Base-by-base conservation (phyloP, 1,284 basidiomycete species). In the Apiotrichum veenhuisii region DNA sequence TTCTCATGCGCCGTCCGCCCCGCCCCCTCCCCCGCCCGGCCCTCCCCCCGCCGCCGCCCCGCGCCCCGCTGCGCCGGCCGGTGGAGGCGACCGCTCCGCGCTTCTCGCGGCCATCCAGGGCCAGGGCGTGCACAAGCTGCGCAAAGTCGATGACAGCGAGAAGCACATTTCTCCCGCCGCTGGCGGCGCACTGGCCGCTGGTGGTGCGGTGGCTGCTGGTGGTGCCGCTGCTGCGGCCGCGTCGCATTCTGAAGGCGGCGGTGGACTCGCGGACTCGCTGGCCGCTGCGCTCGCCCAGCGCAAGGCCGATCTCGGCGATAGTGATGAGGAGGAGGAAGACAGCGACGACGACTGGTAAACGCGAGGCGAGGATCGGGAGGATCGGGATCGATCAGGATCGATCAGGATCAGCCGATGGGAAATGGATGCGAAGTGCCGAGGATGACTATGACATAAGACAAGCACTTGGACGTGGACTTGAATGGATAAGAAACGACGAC, bases 281-380 rank as follows among this genome's bases (percentile, higher is more conserved):
- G 86, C 86, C 7, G 82, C 83, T 15, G 87, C 87, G 8, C 74
- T 88, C 55, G 81, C 80, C 54, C 85, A 88, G 70, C 80, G 93
- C 66, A 97, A 92, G 75, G 91, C 89, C 74, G 88, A 91, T 69
- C 81, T 97, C 73, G 92, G 89, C 5, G 91, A 92, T 64, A 89
- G 78, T 64, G 91, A 93, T 65, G 91, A 92, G 2, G 91, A 96
- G 41, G 48, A 50, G 10, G 91, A 93, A 14, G 89, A 89, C 8
- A 89, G 89, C 37, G 89, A 91, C 43, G 89, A 89, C 53, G 89
- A 90, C 57, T 92, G 89, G 89, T 89, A 91, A 22, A 22, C 14
- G 33, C 33, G 30, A 30, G 30, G 5, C 7, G 7, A 30, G 30
- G 30, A 30, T 7, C 30, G 30, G 30, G 12, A 30, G 30, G 30